These are phyloP conservation scores for Arabidopsis lyrata DNA, from an alignment of 441 rosid genomes.

Conservation along the genomic window DNA sequence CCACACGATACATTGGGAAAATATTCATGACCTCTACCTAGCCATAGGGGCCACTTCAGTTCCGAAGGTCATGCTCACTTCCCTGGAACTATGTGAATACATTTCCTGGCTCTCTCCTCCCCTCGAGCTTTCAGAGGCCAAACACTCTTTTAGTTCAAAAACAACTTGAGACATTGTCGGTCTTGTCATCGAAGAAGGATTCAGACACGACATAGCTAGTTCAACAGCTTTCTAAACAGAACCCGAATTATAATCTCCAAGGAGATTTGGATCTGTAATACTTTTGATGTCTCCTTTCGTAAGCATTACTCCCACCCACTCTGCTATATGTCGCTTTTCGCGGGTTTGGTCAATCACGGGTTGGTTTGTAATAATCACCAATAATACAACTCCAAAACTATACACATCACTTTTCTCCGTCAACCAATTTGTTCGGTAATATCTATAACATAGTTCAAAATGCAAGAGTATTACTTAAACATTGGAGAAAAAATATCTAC, in stretches of 20 bases:
- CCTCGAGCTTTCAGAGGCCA: slow-evolving; percentile 43
- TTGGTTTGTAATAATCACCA: slow-evolving; percentile 46
- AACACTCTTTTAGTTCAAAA: slow-evolving; percentile 53
- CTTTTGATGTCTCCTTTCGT: slow-evolving; percentile 52
- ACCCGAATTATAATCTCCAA: slow-evolving; percentile 49
- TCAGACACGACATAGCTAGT: slow-evolving; percentile 58
- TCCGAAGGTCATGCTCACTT: slow-evolving; percentile 34
- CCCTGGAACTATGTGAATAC: slow-evolving; percentile 42
- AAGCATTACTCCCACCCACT: slow-evolving; percentile 53
- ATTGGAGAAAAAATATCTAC: background rate
- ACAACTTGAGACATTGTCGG: slow-evolving; percentile 57
- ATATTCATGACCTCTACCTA: slow-evolving; percentile 8
- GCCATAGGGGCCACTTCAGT: slow-evolving; percentile 27
- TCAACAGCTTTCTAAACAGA: slow-evolving; percentile 62
- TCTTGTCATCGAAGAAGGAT: slow-evolving; percentile 44
- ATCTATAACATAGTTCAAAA: slow-evolving; percentile 18
- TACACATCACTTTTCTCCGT: slow-evolving; percentile 50
- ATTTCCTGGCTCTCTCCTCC: slow-evolving; percentile 18
- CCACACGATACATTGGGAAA: background rate
- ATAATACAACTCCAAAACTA: slow-evolving; percentile 49
- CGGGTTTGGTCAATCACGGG: slow-evolving; percentile 33
- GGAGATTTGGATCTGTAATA: slow-evolving; percentile 55
- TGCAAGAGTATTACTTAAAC: background rate
- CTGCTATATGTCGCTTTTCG: slow-evolving; percentile 38
- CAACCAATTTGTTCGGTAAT: slow-evolving; percentile 37